These are phyloP conservation scores for Phytophthora parvispora DNA, from an alignment of 352 stramenopile species.

Conservation along the genomic window DNA sequence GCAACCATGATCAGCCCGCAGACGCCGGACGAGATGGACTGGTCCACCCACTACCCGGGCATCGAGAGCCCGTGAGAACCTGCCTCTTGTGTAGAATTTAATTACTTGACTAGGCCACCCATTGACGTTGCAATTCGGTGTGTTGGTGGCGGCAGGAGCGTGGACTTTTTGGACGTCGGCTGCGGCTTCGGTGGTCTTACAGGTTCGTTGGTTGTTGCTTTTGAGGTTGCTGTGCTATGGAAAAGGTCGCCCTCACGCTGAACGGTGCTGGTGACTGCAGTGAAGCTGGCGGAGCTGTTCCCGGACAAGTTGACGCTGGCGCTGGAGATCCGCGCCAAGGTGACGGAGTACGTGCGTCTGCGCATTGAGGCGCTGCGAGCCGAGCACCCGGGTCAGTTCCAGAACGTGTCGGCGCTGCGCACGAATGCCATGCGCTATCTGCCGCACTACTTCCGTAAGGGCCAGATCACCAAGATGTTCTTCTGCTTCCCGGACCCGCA, in stretches of 20 bases:
- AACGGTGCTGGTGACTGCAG: constrained; percentile 35
- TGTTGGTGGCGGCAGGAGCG: constrained; percentile 52
- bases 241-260: not conserved
- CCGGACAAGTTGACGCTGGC: constrained; percentile 97
- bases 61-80: constrained; percentile 75
- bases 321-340: constrained; percentile 98
- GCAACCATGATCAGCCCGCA: constrained; percentile 62
- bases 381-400: constrained; percentile 88
- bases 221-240: not conserved
- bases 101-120: no score
- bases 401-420: constrained; percentile 96
- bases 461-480: constrained; percentile 97
- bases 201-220: constrained; percentile 36
- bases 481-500: constrained; percentile 99
- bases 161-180: constrained; percentile 97
- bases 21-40: constrained; percentile 93
- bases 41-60: constrained; percentile 94
- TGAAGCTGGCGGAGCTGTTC: constrained; percentile 93
- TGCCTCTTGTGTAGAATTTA: not conserved
- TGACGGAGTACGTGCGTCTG: constrained; percentile 94
- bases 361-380: constrained; percentile 90
- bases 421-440: constrained; percentile 98
- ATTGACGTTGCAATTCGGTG: constrained; percentile 4
- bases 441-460: constrained; percentile 88
- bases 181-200: constrained; percentile 99